Evolutionary conservation across 2,329 filamentous ascomycete species (phyloP).

Genomic region (Dryadomyces quercus-mongolicae): DNA sequence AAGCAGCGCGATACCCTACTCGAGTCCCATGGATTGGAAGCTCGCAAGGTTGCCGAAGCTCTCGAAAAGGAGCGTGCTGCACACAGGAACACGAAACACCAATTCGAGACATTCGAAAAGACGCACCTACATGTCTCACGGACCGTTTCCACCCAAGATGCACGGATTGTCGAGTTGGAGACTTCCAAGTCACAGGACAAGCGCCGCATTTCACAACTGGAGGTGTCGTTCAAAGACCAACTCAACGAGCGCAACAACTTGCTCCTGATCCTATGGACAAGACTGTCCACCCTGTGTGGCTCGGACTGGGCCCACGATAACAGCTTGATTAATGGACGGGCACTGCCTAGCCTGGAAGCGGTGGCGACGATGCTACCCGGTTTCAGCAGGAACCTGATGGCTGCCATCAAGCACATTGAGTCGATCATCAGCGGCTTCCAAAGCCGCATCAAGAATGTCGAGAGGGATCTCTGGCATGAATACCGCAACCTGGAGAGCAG

Average conservation of each 20-base stretch:
- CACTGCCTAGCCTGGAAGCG: constrained; percentile 70
- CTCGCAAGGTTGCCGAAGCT: constrained; percentile 70
- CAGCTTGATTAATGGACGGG: constrained; percentile 75
- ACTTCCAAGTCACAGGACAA: constrained; percentile 65
- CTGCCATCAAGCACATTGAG: constrained; percentile 81
- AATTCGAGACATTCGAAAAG: constrained; percentile 80
- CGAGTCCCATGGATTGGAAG: constrained; percentile 80
- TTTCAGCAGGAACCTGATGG: constrained; percentile 81
- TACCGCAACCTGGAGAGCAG: constrained; percentile 77
- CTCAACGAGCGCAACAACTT: constrained; percentile 81
- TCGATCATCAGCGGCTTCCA: constrained; percentile 67
- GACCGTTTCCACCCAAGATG: constrained; percentile 74
- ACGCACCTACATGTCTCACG: constrained; percentile 79
- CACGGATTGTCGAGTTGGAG: constrained; percentile 77
- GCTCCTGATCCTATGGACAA: constrained; percentile 80
- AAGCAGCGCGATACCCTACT: constrained; percentile 81
- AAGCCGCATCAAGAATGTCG: constrained; percentile 68
- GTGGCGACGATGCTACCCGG: constrained; percentile 75
- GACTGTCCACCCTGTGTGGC: constrained; percentile 74
- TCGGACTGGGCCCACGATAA: constrained; percentile 87
- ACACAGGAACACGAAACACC: constrained; percentile 74
- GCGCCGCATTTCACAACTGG: constrained; percentile 61
- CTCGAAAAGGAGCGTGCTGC: constrained; percentile 82
- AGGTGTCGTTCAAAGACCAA: constrained; percentile 75
- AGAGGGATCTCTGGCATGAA: constrained; percentile 81